Conservation (phyloP, 257 asterid genomes). For the Solanum gandarillasii region DNA sequence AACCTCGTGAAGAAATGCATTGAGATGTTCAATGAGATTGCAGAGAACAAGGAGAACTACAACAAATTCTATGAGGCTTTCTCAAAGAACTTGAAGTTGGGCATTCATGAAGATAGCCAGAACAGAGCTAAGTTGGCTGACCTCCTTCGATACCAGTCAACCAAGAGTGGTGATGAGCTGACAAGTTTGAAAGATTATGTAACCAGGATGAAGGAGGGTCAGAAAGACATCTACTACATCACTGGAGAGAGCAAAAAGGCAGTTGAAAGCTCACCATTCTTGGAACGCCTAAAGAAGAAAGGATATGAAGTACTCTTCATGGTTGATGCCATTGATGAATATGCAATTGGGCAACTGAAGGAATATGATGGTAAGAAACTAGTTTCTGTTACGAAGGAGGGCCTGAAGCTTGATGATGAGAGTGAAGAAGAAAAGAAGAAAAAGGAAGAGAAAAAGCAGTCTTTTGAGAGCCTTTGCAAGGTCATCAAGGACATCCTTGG, state of each 20-base stretch:
- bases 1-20: constrained; percentile 2
- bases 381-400: background rate
- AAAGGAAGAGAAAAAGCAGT: background rate
- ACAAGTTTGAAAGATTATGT: background rate
- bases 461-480: background rate
- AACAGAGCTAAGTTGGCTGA: background rate
- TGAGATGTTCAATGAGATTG: constrained; percentile 6
- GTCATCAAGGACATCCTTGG: background rate
- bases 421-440: background rate
- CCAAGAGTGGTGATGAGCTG: constrained; percentile 3
- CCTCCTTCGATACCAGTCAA: background rate
- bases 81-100: background rate
- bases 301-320: background rate
- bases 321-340: constrained; percentile 1
- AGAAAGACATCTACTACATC: constrained; percentile 4
- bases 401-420: background rate
- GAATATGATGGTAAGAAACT: background rate
- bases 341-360: background rate
- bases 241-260: constrained; percentile 1
- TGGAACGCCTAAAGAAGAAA: background rate
- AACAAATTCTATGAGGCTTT: background rate
- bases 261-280: background rate
- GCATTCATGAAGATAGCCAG: background rate
- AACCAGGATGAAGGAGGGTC: background rate
- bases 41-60: background rate